Conservation (phyloP, 441 rosid genomes). For the Metrosideros polymorpha region DNA sequence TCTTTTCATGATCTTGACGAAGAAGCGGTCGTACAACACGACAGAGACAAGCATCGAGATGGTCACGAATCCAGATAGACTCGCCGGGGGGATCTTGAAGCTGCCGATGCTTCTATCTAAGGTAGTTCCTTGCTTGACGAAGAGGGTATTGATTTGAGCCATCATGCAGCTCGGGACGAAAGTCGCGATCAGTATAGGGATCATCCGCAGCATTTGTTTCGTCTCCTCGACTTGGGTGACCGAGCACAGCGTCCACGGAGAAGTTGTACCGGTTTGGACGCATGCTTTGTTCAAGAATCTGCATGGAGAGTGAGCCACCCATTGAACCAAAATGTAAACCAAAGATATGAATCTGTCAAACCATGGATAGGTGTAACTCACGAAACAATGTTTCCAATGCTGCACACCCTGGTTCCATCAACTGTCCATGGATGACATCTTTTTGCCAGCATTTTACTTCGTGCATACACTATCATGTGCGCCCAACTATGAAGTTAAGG, state of each 20-base stretch:
- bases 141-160: constrained; percentile 64
- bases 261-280: constrained; percentile 35
- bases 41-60: constrained; percentile 60
- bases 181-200: constrained; percentile 53
- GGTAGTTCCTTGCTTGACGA: constrained; percentile 77
- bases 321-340: not conserved
- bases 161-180: constrained; percentile 66
- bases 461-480: too few relatives aligned
- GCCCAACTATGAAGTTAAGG: too few relatives aligned
- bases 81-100: constrained; percentile 71
- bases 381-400: too few relatives aligned
- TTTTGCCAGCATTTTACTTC: too few relatives aligned
- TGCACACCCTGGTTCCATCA: too few relatives aligned
- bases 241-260: constrained; percentile 55
- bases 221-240: constrained; percentile 90
- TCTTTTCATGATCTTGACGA: constrained; percentile 1
- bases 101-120: constrained; percentile 51
- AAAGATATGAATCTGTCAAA: too few relatives aligned
- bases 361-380: too few relatives aligned
- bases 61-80: constrained; percentile 56
- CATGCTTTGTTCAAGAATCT: constrained; percentile 71
- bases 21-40: constrained; percentile 48
- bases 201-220: constrained; percentile 79
- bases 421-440: too few relatives aligned
- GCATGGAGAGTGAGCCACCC: not conserved